phyloP scores from a whole-genome alignment of 768 basidiomycete genomes.

The Termitomyces sp. region DNA sequence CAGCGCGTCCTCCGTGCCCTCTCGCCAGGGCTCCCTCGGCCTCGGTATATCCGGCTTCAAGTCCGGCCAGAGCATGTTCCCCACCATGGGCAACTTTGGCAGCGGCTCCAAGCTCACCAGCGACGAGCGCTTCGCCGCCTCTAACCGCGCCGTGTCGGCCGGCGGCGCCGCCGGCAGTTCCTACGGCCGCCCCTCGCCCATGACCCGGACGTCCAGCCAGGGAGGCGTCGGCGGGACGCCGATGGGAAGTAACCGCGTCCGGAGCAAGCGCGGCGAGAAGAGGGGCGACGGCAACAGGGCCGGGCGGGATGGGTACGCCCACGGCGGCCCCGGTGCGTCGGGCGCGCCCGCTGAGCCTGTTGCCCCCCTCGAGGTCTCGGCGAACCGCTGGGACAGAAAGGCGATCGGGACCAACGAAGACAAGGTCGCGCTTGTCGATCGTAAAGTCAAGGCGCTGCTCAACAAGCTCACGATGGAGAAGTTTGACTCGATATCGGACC shows the following conservation, averaged over 20 bases:
- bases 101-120: conserved; percentile 53
- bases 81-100: conserved; percentile 64
- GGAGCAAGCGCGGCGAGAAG: conserved; percentile 83
- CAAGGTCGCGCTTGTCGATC: conserved; percentile 84
- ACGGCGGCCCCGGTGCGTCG: conserved; percentile 21
- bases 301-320: conserved; percentile 27
- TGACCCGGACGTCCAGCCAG: conserved; percentile 68
- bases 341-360: conserved; percentile 51
- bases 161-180: conserved; percentile 36
- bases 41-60: conserved; percentile 45
- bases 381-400: conserved; percentile 79
- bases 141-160: conserved; percentile 49
- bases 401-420: conserved; percentile 35
- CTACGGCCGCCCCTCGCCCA: conserved; percentile 49
- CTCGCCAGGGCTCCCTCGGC: conserved; percentile 43
- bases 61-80: conserved; percentile 29
- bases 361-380: conserved; percentile 70
- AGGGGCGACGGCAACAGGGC: conserved; percentile 51
- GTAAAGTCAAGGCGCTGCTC: conserved; percentile 86
- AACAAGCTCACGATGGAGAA: conserved; percentile 97
- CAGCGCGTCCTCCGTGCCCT: conserved; percentile 34
- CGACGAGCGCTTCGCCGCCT: conserved; percentile 58
- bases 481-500: conserved; percentile 92
- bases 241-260: conserved; percentile 51
- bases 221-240: conserved; percentile 48